These are phyloP conservation scores for Ajuga reptans DNA, from an alignment of 305 asterid species.

Conservation along the genomic window DNA sequence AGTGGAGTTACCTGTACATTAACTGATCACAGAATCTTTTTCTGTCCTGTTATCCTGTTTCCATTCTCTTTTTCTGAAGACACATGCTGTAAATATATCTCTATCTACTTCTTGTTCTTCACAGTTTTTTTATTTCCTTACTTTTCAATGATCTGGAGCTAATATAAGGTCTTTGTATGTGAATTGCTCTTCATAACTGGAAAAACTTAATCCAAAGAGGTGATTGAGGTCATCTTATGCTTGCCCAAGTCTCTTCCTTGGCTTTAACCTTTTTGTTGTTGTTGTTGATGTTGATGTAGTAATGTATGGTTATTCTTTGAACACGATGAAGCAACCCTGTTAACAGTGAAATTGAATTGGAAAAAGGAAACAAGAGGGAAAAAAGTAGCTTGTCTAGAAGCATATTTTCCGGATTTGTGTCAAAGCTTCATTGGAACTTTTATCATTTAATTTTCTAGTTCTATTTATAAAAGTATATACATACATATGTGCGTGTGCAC, in stretches of 20 bases:
- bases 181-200: background rate
- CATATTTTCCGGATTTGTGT: slow-evolving; percentile 1
- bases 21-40: background rate
- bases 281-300: background rate
- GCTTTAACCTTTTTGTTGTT: background rate
- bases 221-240: background rate
- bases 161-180: background rate
- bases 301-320: background rate
- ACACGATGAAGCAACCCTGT: background rate
- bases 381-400: background rate
- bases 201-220: background rate
- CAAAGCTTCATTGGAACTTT: background rate
- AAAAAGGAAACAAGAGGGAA: background rate
- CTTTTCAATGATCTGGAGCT: background rate
- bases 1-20: slow-evolving; percentile 2
- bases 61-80: background rate
- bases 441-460: background rate
- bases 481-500: background rate
- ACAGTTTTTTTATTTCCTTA: background rate
- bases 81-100: background rate
- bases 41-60: background rate
- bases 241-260: background rate
- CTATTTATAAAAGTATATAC: background rate
- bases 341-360: background rate
- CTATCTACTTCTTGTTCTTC: background rate